Evolutionary conservation across 2,329 filamentous ascomycete species (phyloP), one percentile per base, ranked within the genome.

Genomic region (Nemania sp.): DNA sequence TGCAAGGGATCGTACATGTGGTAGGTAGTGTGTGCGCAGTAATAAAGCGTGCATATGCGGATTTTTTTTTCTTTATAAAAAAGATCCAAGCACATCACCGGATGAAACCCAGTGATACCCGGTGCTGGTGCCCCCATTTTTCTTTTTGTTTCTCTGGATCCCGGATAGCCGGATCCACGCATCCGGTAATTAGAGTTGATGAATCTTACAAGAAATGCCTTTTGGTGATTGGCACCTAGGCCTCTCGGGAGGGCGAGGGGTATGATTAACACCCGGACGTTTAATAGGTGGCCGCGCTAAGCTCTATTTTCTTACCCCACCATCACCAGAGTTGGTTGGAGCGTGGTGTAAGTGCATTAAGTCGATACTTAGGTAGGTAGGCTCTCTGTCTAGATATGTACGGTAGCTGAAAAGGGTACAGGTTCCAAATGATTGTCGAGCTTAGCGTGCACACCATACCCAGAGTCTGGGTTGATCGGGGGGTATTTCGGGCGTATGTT

Each of bases 1-100:
- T 54, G 55, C 52, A 54, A 51, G 55, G 55, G 55, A 57, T 57
- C 49, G 46, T 55, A 57, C 55, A 52, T 51, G 48, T 52, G 19
- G 34, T 34, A 23, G 23, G n/a, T n/a, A n/a, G n/a, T n/a, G n/a
- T 30, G 52, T 24, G 34, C 34, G 31, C 15, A 24, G 20, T 30
- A 44, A 40, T 22, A 33, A 26, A 34, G 31, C 26, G 33, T 56
- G 53, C 37, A 47, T 43, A 44, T 43, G 43, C 19, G 36, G 12
- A 26, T 34, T 50, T 42, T 49, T 26, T 42, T 23, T 14, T 9
- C 39, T 36, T 17, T 36, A 28, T 6, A 28, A 28, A 28, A 41
- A 26, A 37, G 17, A 39, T 6, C 22, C 31, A 49, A 36, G 43
- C 5, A 46, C 30, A 36, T 42, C 26, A 44, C 23, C 55, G 55